Base-by-base conservation (phyloP, 495 filamentous ascomycete genomes). In the Penicillium soppii region DNA sequence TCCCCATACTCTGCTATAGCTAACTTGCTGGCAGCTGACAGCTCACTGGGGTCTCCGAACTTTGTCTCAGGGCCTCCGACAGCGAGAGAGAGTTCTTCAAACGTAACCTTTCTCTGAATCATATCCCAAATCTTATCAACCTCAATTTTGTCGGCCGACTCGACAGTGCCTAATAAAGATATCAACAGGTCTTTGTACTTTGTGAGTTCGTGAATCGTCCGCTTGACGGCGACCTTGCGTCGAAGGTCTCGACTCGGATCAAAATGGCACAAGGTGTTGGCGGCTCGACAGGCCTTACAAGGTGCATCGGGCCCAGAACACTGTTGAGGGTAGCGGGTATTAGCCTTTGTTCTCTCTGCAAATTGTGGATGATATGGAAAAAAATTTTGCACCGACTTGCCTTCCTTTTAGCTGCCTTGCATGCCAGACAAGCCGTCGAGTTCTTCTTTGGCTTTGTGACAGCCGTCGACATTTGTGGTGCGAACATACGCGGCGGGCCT, bases 321-420 rank as follows among this genome's bases (percentile, higher is more conserved):
- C 73, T 76, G 38, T 43, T 3, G 20, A 37, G n/a, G 38, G 27
- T 12, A 38, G 23, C 13, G 19, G n/a, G 2, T 2, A 43, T 57
- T 9, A 57, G 54, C 6, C 13, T 1, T 5, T 4, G n/a, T 20
- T 21, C 23, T 48, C 17, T n/a, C n/a, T n/a, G n/a, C n/a, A 32
- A 7, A 16, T 29, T 17, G 42, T 40, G 15, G 22, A 29, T 7
- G 7, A 25, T 43, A 17, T 29, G 12, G 19, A 19, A 16, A 15
- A 19, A 22, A 13, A 25, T n/a, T 9, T 4, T 35, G 21, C n/a
- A 21, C 15, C 19, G 13, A 43, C 52, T 51, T 56, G 70, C 72
- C 66, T 75, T 75, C 56, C 71, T 63, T 52, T 74, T 75, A 16
- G 70, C 68, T 27, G 67, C 59, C 29, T 74, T 75, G 47, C 72